Evolutionary conservation across 495 filamentous ascomycete genomes (phyloP), one percentile per base, ranked within the genome.

Genomic region (Rostrohypoxylon terebratum): DNA sequence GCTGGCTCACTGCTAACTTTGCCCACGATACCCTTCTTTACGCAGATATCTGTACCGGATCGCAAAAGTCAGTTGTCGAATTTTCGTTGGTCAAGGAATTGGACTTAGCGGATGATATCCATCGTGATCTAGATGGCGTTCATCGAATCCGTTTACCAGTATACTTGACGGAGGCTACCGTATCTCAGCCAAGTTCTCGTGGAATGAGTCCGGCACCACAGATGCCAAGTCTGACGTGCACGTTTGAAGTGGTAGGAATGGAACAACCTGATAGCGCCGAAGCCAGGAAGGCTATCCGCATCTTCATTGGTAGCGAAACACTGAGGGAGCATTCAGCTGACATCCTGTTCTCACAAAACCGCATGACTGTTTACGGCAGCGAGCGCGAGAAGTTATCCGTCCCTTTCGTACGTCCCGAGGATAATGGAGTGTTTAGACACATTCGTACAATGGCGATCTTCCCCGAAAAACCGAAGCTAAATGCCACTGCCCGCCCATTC

Each of bases 371-470:
- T 48, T 93, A 94, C 69, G 93, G 95, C 74, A 92, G 94, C 75
- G 92, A 95, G 31, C 87, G 92, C 42, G 92, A 92, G 77, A 96
- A 96, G 70, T 81, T 99, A n/a, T 94, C 91, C 18, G 90, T 99
- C 20, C 96, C 95, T 25, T 90, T 99, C 66, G 94, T 96, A 53
- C 89, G 95, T 44, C 96, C 96, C n/a, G 95, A 98, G 78, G 90
- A 94, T 67, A 93, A 97, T 59, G 83, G 82, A 8, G 81, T 88
- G 2, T 98, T 96, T 84, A 96, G 91, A 64, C 87, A 87, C 68
- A 82, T 98, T 21, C 89, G 82, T 72, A 93, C 91, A 7, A 82
- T 81, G 51, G 87, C 88, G 63, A 73, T 80, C 21, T 69, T 81
- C n/a, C 78, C 83, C 0, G 84, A 83, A 47, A 84, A 78, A 66